These are phyloP conservation scores for Flagelloscypha sp. DNA, from an alignment of 768 basidiomycete species.

Conservation along the genomic window DNA sequence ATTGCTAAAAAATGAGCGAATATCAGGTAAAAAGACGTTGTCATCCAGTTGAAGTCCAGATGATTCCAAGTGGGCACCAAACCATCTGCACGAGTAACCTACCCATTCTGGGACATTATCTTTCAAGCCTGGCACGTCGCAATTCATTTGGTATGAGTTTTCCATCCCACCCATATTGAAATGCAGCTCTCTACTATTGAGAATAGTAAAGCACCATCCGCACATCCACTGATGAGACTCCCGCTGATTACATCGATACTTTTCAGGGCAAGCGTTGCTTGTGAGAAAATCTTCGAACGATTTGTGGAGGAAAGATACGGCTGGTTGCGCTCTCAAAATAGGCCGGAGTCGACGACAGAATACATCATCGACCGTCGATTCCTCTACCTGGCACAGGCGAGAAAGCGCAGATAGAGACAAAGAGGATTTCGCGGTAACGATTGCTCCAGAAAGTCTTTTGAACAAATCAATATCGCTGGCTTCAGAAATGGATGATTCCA, in stretches of 20 bases:
- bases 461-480: conserved; percentile 9
- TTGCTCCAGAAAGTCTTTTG: conserved; percentile 13
- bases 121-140: conserved; percentile 18
- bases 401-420: conserved; percentile 7
- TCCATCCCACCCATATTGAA: conserved; percentile 28
- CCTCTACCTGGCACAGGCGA: conserved; percentile 7
- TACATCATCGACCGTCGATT: too few species aligned
- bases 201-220: conserved; percentile 16
- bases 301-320: conserved; percentile 15
- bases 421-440: conserved; percentile 17
- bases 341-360: conserved; percentile 16
- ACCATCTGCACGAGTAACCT: too few species aligned
- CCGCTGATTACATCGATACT: too few species aligned
- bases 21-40: too few species aligned
- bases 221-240: too few species aligned
- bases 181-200: conserved; percentile 20
- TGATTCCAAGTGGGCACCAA: too few species aligned
- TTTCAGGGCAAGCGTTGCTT: too few species aligned
- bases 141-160: conserved; percentile 22
- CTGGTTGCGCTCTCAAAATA: conserved; percentile 10
- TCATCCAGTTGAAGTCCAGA: too few species aligned
- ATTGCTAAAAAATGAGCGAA: conserved; percentile 16
- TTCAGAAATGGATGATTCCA: conserved; percentile 15
- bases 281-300: conserved; percentile 23
- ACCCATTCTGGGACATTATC: too few species aligned